Evolutionary conservation across 1,284 basidiomycete species (phyloP), one percentile per base, ranked within the genome.

Genomic region (Pascua guehoae): DNA sequence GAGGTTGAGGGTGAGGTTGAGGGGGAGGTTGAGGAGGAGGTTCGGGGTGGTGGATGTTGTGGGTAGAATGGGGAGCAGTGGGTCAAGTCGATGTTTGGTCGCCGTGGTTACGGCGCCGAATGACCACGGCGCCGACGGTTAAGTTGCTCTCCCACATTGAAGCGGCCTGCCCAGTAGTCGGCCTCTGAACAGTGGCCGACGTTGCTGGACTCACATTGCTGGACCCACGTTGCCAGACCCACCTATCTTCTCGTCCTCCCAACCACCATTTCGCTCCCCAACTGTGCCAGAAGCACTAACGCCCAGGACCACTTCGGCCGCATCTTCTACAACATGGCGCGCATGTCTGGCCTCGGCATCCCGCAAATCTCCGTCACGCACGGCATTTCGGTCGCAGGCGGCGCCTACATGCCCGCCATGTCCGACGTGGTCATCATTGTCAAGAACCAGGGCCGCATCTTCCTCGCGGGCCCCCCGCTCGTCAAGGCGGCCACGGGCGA

Each of bases 401-500:
- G 74, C 41, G 74, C 74, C 83, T 96, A 97, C 75, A 91, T 96
- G 46, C 93, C 93, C 37, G 91, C 93, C 2, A 95, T 97, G 91
- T 90, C 91, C 1, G 93, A 97, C 69, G 89, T 94, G 74, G 96
- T 92, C 61, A 87, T 97, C 69, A 97, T 96, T 63, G 94, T 97
- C 47, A 73, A 73, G 58, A 88, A 94, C 60, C 92, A 96, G 79
- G 93, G 94, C 0, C 87, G 85, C 45, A 96, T 97, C 66, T 97
- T 96, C 79, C 82, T 97, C n/a, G 93, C 93, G 14, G 94, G 93
- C 0, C 94, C 94, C 14, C 93, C 93, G 4, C 82, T 97, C 5
- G 93, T 97, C 59, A 94, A 93, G 72, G 94, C 93, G 0, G 94
- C 93, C 0, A 93, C 93, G 0, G 93, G 94, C 42, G 93, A 97